Percentiles rank a stretch among this genome's conserved stretches.
Evolutionary conservation across 1,284 basidiomycete species (phyloP).

Genomic region (Boletus holoroseus): DNA sequence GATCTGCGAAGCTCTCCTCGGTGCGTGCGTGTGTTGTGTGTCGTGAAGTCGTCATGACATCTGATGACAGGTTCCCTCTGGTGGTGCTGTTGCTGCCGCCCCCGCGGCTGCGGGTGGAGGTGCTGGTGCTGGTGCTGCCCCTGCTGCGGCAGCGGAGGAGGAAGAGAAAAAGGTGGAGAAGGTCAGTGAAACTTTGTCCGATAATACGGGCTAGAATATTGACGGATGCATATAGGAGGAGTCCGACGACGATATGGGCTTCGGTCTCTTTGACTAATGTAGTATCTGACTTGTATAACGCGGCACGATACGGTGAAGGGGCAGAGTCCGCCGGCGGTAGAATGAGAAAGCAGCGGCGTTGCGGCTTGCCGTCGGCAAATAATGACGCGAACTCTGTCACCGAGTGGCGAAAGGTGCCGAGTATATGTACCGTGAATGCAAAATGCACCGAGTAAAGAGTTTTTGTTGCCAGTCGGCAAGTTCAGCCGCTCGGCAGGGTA

Average conservation of each 20-base stretch:
- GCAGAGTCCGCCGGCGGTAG: slow-evolving; percentile 17
- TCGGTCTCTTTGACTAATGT: slow-evolving; percentile 86
- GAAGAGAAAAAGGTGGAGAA: slow-evolving; percentile 80
- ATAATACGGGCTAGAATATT: background rate
- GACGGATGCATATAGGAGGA: slow-evolving; percentile 54
- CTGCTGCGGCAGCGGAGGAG: slow-evolving; percentile 59
- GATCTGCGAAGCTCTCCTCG: slow-evolving; percentile 89
- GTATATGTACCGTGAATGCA: slow-evolving; percentile 14
- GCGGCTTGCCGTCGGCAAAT: slow-evolving; percentile 27
- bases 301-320: background rate
- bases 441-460: background rate
- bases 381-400: slow-evolving; percentile 8
- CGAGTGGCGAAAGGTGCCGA: slow-evolving; percentile 19
- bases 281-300: background rate
- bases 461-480: background rate
- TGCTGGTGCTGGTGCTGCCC: slow-evolving; percentile 41
- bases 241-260: slow-evolving; percentile 89
- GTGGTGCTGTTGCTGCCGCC: slow-evolving; percentile 61
- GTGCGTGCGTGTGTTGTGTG: slow-evolving; percentile 49
- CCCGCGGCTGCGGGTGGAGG: slow-evolving; percentile 46
- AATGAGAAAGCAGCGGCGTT: slow-evolving; percentile 6
- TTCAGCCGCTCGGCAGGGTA: background rate
- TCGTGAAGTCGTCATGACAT: slow-evolving; percentile 14
- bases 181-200: slow-evolving; percentile 38
- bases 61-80: slow-evolving; percentile 66